Conservation (phyloP, 1,139 yeast genomes). For the Saccharomyces hybrid region DNA sequence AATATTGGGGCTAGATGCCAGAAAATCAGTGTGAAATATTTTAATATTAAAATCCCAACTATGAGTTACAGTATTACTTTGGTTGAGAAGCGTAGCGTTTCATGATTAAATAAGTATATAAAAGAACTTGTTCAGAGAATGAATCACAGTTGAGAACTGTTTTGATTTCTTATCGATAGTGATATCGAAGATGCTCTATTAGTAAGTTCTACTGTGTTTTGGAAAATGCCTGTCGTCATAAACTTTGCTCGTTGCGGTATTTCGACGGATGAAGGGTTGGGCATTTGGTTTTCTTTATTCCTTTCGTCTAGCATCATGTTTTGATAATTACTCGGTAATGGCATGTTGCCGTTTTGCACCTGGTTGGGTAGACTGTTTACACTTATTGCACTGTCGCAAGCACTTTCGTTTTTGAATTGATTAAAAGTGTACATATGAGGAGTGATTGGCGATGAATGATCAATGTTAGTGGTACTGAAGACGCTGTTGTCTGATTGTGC, state of each 20-base stretch:
- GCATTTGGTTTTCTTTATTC: slow-evolving; percentile 1
- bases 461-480: slow-evolving; percentile 18
- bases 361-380: slow-evolving; percentile 21
- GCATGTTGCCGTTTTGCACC: slow-evolving; percentile 3
- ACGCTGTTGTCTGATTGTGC: slow-evolving; percentile 25
- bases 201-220: not conserved
- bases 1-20: not conserved
- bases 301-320: slow-evolving; percentile 1
- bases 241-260: not conserved
- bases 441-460: slow-evolving; percentile 24
- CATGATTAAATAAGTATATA: not conserved
- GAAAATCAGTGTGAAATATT: not conserved
- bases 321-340: not conserved
- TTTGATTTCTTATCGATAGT: not conserved
- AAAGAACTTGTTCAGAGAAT: not conserved
- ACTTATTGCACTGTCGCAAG: slow-evolving; percentile 24
- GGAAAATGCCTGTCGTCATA: not conserved
- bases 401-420: slow-evolving; percentile 19
- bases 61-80: not conserved
- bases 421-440: slow-evolving; percentile 24
- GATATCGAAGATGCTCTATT: slow-evolving; percentile 1
- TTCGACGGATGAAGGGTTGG: not conserved
- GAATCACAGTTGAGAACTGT: not conserved
- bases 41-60: not conserved
- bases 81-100: not conserved